A percentile compares a stretch with the other conserved stretches of the same genome.
phyloP scores from a whole-genome alignment of 495 filamentous ascomycete species.

The Penicillium riverlandense region DNA sequence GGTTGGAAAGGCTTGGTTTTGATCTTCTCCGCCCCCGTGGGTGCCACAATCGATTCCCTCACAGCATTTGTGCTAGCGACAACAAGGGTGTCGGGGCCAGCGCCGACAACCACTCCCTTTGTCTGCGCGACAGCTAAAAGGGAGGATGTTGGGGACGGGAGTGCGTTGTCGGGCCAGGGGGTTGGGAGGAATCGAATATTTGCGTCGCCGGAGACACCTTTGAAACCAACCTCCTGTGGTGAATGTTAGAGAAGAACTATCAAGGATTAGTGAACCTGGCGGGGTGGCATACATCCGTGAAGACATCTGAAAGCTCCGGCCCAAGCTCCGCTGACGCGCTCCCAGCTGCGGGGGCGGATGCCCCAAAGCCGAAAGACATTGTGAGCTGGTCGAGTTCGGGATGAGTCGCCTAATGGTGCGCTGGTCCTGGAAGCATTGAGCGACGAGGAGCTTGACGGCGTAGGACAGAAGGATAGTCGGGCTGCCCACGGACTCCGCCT shows the following conservation, averaged over 20 bases:
- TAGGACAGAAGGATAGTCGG: constrained; percentile 34
- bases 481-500: constrained; percentile 34
- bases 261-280: neutral
- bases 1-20: constrained; percentile 68
- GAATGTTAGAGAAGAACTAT: constrained; percentile 4
- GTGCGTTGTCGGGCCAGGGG: constrained; percentile 63
- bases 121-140: constrained; percentile 76
- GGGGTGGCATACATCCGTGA: constrained; percentile 34
- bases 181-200: constrained; percentile 74
- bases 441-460: constrained; percentile 22
- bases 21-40: constrained; percentile 45
- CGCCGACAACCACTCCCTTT: constrained; percentile 80
- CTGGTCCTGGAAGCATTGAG: constrained; percentile 31
- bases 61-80: constrained; percentile 72
- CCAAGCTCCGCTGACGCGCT: constrained; percentile 28
- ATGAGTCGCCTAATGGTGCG: constrained; percentile 29
- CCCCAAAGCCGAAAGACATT: constrained; percentile 64
- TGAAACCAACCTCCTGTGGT: constrained; percentile 70
- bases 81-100: constrained; percentile 69
- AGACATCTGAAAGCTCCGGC: constrained; percentile 40
- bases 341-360: constrained; percentile 22
- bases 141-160: constrained; percentile 76
- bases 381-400: constrained; percentile 33
- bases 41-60: constrained; percentile 62
- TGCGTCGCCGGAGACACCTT: constrained; percentile 67